Percentiles rank a stretch among this genome's conserved stretches.
Conservation (phyloP, 73 alveolate genomes). For the Loxodes magnus region DNA sequence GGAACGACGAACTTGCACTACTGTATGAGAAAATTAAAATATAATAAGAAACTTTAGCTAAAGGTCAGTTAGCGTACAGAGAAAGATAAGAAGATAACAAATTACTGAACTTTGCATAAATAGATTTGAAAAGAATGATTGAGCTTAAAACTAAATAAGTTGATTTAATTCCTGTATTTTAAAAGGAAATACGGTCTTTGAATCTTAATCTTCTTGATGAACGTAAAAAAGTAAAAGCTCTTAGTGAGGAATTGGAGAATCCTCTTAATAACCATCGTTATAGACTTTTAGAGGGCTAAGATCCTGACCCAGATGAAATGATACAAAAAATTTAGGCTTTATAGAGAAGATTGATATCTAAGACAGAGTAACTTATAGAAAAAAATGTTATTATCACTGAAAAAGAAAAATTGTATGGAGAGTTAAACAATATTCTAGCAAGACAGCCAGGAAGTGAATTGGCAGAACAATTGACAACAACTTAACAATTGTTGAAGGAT, state of each 20-base stretch:
- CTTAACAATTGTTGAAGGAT: conserved; percentile 73
- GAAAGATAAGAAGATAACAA: conserved; percentile 60
- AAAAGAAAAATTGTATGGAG: conserved; percentile 72
- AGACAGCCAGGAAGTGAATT: conserved; percentile 91
- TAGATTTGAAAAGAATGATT: conserved; percentile 59
- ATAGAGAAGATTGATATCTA: conserved; percentile 73
- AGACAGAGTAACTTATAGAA: conserved; percentile 90
- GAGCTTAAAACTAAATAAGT: conserved; percentile 6
- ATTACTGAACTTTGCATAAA: conserved; percentile 56
- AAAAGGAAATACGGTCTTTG: conserved; percentile 17
- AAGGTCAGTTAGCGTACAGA: conserved; percentile 60
- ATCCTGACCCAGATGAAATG: conserved; percentile 89
- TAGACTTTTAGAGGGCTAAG: conserved; percentile 89
- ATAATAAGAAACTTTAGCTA: conserved; percentile 65
- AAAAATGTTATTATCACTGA: conserved; percentile 84
- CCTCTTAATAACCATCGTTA: conserved; percentile 79
- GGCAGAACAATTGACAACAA: conserved; percentile 68
- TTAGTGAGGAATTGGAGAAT: conserved; percentile 88
- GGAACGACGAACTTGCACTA: conserved; percentile 96
- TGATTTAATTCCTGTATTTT: conserved; percentile 19
- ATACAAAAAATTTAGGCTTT: conserved; percentile 72
- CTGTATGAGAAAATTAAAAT: conserved; percentile 94
- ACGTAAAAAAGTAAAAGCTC: conserved; percentile 92
- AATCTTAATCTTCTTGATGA: conserved; percentile 36
- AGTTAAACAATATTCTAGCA: conserved; percentile 72